These are phyloP conservation scores for Salicornia ramosissima DNA, from an alignment of 148 eudicot genomes.

Conservation along the genomic window DNA sequence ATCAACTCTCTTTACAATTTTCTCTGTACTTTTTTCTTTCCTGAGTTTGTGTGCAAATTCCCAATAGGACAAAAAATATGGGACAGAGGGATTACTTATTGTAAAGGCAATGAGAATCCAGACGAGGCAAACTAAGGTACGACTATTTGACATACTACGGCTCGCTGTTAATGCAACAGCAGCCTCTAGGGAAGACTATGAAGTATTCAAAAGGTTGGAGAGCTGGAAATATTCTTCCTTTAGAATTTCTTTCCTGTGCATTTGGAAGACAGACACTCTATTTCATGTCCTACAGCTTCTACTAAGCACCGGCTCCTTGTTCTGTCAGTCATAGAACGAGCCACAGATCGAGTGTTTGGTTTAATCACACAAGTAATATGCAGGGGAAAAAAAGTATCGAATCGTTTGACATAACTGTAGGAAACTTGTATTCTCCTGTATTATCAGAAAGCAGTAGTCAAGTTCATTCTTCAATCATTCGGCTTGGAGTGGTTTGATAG, in stretches of 20 bases:
- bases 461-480: constrained; percentile 39
- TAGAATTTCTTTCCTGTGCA: constrained; percentile 48
- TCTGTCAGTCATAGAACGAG: constrained; percentile 35
- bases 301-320: constrained; percentile 38
- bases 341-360: constrained; percentile 25
- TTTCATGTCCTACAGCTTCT: constrained; percentile 42
- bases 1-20: no score
- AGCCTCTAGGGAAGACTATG: no score
- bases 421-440: neutral
- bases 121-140: no score
- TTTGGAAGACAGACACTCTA: constrained; percentile 31
- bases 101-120: no score
- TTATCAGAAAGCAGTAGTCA: constrained; percentile 40
- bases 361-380: constrained; percentile 39
- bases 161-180: no score
- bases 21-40: no score
- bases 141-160: no score
- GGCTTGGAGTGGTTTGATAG: constrained; percentile 54
- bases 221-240: constrained; percentile 42
- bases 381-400: neutral
- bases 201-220: constrained; percentile 36
- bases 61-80: no score
- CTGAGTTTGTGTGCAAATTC: no score
- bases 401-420: neutral
- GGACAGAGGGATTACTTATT: no score